Evolutionary conservation across 352 stramenopile species (phyloP).

Genomic region (Pythium dissotocum): DNA sequence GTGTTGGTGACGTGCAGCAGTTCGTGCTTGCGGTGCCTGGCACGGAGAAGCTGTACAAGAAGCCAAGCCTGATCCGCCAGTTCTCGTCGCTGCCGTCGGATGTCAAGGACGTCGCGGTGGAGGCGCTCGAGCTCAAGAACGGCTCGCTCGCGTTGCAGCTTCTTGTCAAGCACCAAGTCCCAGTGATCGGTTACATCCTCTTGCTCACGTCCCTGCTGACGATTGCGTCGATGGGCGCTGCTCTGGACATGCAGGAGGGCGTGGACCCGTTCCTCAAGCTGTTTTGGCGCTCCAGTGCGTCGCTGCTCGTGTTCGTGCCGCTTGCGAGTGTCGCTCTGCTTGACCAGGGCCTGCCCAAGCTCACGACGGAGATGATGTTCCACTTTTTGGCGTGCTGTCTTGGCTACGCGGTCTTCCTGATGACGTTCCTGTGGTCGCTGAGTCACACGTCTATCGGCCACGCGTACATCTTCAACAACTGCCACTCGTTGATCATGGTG

Average conservation of each 20-base stretch:
- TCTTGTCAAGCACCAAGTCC: slow-evolving; percentile 73
- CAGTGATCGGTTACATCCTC: slow-evolving; percentile 74
- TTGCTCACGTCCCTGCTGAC: slow-evolving; percentile 67
- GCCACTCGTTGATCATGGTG: slow-evolving; percentile 82
- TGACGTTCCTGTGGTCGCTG: slow-evolving; percentile 81
- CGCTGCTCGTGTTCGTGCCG: slow-evolving; percentile 68
- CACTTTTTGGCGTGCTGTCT: slow-evolving; percentile 67
- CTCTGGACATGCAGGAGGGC: slow-evolving; percentile 64
- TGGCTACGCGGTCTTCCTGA: slow-evolving; percentile 75
- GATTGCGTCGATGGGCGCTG: slow-evolving; percentile 76
- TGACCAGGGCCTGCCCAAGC: slow-evolving; percentile 54
- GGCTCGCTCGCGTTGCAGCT: slow-evolving; percentile 70
- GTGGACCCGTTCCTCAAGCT: slow-evolving; percentile 84
- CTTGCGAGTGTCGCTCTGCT: slow-evolving; percentile 53
- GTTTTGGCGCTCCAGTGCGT: slow-evolving; percentile 81
- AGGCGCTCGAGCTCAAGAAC: slow-evolving; percentile 69
- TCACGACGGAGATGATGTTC: slow-evolving; percentile 63
- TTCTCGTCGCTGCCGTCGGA: slow-evolving; percentile 68
- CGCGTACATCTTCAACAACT: slow-evolving; percentile 90
- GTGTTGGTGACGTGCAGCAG: slow-evolving; percentile 43
- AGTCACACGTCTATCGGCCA: slow-evolving; percentile 79
- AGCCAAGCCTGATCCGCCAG: slow-evolving; percentile 55
- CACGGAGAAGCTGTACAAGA: slow-evolving; percentile 53
- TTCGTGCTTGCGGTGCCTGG: slow-evolving; percentile 78
- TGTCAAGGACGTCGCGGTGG: slow-evolving; percentile 69